phyloP scores from a whole-genome alignment of 2,329 filamentous ascomycete species.

The Penicillium sp. region DNA sequence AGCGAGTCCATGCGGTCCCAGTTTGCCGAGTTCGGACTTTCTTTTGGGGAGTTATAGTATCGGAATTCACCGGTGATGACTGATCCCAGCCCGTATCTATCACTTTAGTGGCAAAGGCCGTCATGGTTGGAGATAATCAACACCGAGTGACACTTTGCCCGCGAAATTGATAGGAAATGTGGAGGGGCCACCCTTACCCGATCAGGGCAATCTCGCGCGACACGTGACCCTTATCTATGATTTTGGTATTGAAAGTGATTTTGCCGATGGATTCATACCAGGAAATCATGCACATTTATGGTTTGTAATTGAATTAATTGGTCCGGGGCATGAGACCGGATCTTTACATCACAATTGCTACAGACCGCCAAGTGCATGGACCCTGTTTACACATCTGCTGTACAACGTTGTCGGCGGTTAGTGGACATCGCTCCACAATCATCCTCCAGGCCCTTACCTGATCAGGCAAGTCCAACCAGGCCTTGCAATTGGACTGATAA shows the following conservation, averaged over 20 bases:
- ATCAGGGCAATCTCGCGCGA: constrained; percentile 20
- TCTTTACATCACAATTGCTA: background rate
- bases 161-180: constrained; percentile 20
- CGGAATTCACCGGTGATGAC: constrained; percentile 1
- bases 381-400: background rate
- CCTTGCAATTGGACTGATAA: constrained; percentile 15
- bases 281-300: background rate
- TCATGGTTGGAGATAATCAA: constrained; percentile 2
- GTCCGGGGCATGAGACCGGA: background rate
- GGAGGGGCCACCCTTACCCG: constrained; percentile 17
- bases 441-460: constrained; percentile 15
- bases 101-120: constrained; percentile 5
- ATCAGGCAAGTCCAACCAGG: constrained; percentile 32
- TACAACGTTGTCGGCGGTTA: background rate
- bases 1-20: constrained; percentile 38
- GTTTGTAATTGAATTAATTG: background rate
- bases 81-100: constrained; percentile 9
- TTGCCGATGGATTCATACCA: background rate
- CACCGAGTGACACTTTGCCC: constrained; percentile 7
- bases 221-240: constrained; percentile 18
- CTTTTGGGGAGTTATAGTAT: constrained; percentile 12
- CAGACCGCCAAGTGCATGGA: background rate
- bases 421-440: background rate
- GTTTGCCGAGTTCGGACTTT: constrained; percentile 26
- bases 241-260: background rate